These are phyloP conservation scores for Colletotrichum higginsianum DNA, from an alignment of 2,329 filamentous ascomycete genomes.

Conservation along the genomic window DNA sequence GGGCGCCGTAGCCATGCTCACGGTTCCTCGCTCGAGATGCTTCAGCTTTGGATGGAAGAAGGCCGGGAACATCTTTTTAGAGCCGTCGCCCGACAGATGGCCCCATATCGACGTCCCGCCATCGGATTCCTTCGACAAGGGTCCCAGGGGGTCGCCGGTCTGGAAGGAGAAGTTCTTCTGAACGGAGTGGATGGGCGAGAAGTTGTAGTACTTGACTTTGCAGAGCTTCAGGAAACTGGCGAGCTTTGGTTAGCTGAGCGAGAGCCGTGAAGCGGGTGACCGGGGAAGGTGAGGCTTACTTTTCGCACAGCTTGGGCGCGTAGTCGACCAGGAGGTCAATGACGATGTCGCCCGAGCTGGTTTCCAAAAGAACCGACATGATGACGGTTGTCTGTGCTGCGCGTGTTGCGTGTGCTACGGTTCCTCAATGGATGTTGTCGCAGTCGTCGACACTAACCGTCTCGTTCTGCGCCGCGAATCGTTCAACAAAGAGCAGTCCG, in stretches of 20 bases:
- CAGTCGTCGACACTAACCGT: background rate
- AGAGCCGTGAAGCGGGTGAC: constrained; percentile 22
- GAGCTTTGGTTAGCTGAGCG: constrained; percentile 66
- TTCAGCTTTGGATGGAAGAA: constrained; percentile 90
- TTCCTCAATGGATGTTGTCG: background rate
- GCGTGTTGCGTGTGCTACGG: background rate
- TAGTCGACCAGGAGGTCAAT: constrained; percentile 93
- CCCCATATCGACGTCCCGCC: constrained; percentile 96
- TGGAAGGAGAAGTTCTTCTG: constrained; percentile 98
- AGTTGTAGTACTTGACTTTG: constrained; percentile 99
- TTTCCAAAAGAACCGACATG: constrained; percentile 97
- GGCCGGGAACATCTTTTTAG: constrained; percentile 85
- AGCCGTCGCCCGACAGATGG: constrained; percentile 75
- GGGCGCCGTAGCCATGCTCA: constrained; percentile 96
- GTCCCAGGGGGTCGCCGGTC: constrained; percentile 93
- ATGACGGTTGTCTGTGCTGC: background rate
- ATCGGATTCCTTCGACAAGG: constrained; percentile 86
- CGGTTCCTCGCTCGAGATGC: constrained; percentile 89
- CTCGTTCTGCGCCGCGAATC: constrained; percentile 1
- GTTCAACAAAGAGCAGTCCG: constrained; percentile 14
- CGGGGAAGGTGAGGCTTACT: constrained; percentile 73
- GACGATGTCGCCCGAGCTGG: constrained; percentile 92
- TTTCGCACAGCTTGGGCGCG: constrained; percentile 93
- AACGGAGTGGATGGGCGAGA: constrained; percentile 90
- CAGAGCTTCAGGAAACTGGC: constrained; percentile 96